Evolutionary conservation across 192 early-diverging fungal genomes (phyloP).

Genomic region (Paraglomus occultum): DNA sequence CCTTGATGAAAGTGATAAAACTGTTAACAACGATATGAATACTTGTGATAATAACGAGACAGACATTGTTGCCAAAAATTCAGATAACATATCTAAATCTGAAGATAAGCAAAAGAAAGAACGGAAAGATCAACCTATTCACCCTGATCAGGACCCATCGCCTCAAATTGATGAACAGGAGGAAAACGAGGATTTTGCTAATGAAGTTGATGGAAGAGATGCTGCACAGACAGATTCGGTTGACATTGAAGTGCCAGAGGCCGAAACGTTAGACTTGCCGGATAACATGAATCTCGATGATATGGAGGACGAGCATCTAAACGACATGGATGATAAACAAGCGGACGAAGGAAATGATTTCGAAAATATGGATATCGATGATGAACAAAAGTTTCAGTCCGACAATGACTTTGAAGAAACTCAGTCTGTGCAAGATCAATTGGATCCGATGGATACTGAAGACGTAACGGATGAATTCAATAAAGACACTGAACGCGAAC

Average conservation of each 20-base stretch:
- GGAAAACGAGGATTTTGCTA: constrained; percentile 45
- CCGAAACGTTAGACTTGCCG: constrained; percentile 74
- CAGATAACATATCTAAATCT: constrained; percentile 46
- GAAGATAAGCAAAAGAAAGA: constrained; percentile 52
- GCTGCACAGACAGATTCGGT: constrained; percentile 35
- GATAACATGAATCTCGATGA: constrained; percentile 76
- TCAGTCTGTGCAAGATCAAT: constrained; percentile 25
- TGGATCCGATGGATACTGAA: constrained; percentile 21
- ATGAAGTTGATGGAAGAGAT: constrained; percentile 45
- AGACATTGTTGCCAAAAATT: constrained; percentile 66
- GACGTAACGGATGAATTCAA: constrained; percentile 29
- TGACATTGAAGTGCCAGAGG: constrained; percentile 59
- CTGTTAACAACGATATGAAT: constrained; percentile 55
- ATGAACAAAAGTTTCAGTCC: constrained; percentile 39
- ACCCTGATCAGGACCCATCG: constrained; percentile 40
- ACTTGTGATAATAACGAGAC: constrained; percentile 50
- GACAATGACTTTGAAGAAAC: constrained; percentile 39
- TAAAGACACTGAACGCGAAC: constrained; percentile 36
- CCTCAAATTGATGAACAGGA: constrained; percentile 28
- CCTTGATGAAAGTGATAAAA: constrained; percentile 67
- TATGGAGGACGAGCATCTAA: constrained; percentile 51
- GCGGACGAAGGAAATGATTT: constrained; percentile 40
- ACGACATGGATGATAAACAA: constrained; percentile 52
- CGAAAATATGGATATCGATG: constrained; percentile 45
- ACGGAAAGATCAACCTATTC: constrained; percentile 45